These are phyloP conservation scores for Pythium monospermum DNA, from an alignment of 352 stramenopile species.

Conservation along the genomic window DNA sequence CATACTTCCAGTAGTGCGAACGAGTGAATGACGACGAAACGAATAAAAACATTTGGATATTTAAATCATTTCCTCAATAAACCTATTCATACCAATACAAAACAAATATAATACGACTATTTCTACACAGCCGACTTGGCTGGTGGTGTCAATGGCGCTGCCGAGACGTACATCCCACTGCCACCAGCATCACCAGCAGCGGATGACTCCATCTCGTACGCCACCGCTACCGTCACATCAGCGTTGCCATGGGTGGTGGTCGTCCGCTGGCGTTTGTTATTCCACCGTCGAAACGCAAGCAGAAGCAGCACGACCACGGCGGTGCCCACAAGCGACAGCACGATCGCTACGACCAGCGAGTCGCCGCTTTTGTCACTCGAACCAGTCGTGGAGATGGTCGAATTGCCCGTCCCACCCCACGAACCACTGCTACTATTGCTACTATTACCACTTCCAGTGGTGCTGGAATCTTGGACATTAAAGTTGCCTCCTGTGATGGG, in stretches of 20 bases:
- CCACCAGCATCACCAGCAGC: not conserved
- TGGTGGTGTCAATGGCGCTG: constrained; percentile 2
- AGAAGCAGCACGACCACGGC: constrained; percentile 7
- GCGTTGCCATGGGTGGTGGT: constrained; percentile 2
- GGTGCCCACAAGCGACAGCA: constrained; percentile 3
- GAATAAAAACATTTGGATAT: constrained; percentile 8
- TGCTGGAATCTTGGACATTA: not conserved
- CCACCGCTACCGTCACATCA: no score
- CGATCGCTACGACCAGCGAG: constrained; percentile 2
- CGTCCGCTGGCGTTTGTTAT: constrained; percentile 7
- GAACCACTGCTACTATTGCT: not conserved
- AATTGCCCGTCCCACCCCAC: not conserved
- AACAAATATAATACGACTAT: not conserved
- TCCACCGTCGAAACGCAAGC: not conserved
- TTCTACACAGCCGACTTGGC: no score
- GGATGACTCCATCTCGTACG: constrained; percentile 13
- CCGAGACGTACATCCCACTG: not conserved
- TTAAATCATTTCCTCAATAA: no score
- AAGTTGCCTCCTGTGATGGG: not conserved
- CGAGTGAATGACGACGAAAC: no score
- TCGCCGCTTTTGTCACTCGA: not conserved
- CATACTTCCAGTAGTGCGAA: no score
- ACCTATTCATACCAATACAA: constrained; percentile 2
- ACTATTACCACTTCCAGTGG: not conserved
- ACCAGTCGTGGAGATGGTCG: not conserved